Percentiles rank a stretch among this genome's conserved stretches.
phyloP scores from a whole-genome alignment of 2,329 filamentous ascomycete species.

The Ceratocystis cubensis region DNA sequence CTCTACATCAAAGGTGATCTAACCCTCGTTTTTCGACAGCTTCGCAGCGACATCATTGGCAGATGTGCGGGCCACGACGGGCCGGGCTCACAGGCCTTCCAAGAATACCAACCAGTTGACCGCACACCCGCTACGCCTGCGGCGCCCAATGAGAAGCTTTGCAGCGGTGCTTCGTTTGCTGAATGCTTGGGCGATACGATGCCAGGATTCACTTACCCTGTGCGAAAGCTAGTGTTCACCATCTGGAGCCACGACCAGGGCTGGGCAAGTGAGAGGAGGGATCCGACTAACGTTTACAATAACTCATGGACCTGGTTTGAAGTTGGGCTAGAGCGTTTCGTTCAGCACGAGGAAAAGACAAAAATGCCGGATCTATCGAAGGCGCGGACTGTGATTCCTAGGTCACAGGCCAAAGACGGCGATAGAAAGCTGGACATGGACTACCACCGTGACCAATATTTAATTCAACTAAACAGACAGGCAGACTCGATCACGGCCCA shows the following conservation, averaged over 20 bases:
- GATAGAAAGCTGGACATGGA: conserved; percentile 30
- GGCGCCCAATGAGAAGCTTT: background rate
- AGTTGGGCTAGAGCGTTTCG: conserved; percentile 45
- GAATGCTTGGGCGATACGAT: conserved; percentile 23
- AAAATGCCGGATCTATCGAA: conserved; percentile 24
- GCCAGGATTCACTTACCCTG: conserved; percentile 36
- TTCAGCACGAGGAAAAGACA: conserved; percentile 25
- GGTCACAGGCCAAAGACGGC: conserved; percentile 20
- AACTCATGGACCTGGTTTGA: conserved; percentile 52
- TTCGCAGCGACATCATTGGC: conserved; percentile 28
- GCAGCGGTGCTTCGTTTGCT: background rate
- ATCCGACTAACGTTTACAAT: conserved; percentile 6
- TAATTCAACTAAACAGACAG: conserved; percentile 38
- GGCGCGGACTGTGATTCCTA: conserved; percentile 31
- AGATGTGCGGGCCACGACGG: background rate
- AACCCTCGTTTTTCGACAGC: conserved; percentile 25
- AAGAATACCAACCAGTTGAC: conserved; percentile 2
- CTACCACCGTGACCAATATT: conserved; percentile 29
- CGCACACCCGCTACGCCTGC: background rate
- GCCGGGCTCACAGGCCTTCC: background rate
- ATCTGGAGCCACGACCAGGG: conserved; percentile 48
- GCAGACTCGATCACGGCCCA: conserved; percentile 29
- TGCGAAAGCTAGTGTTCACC: conserved; percentile 49
- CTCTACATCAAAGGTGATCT: background rate
- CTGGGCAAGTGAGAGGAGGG: conserved; percentile 31